Conservation (phyloP, 371 early-diverging fungal genomes). For the Gilbertella persicaria region DNA sequence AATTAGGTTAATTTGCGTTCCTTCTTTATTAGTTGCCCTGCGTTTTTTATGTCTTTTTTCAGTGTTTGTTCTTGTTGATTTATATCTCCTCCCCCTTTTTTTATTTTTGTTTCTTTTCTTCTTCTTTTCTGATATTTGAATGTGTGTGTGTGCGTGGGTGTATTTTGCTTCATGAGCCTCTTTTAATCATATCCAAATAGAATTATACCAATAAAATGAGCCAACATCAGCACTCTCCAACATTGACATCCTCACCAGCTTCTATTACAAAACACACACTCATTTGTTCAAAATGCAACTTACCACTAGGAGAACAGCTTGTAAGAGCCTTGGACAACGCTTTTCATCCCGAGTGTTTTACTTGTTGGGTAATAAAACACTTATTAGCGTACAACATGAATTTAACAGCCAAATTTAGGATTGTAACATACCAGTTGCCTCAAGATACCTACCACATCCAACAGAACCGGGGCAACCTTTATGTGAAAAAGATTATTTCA, state of each 20-base stretch:
- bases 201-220: conserved; percentile 1
- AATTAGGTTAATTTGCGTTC: conserved; percentile 24
- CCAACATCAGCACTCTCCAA: conserved; percentile 2
- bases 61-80: not conserved
- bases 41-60: not conserved
- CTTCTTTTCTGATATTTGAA: not conserved
- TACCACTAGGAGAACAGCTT: conserved; percentile 88
- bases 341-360: conserved; percentile 99
- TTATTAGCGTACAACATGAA: not conserved
- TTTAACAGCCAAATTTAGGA: conserved; percentile 52
- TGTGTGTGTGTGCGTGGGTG: not conserved
- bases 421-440: conserved; percentile 78
- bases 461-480: conserved; percentile 63
- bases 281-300: conserved; percentile 86
- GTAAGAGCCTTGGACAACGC: conserved; percentile 87
- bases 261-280: conserved; percentile 58
- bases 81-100: not conserved
- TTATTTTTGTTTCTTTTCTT: not conserved
- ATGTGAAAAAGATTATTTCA: conserved; percentile 91
- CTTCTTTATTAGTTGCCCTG: conserved; percentile 5
- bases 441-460: conserved; percentile 83
- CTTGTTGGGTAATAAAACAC: conserved; percentile 66
- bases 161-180: not conserved
- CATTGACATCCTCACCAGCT: not conserved
- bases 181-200: not conserved